A percentile compares a stretch with the other conserved stretches of the same genome.
phyloP scores from a whole-genome alignment of 2,329 filamentous ascomycete genomes.

The Penicillium thymicola region DNA sequence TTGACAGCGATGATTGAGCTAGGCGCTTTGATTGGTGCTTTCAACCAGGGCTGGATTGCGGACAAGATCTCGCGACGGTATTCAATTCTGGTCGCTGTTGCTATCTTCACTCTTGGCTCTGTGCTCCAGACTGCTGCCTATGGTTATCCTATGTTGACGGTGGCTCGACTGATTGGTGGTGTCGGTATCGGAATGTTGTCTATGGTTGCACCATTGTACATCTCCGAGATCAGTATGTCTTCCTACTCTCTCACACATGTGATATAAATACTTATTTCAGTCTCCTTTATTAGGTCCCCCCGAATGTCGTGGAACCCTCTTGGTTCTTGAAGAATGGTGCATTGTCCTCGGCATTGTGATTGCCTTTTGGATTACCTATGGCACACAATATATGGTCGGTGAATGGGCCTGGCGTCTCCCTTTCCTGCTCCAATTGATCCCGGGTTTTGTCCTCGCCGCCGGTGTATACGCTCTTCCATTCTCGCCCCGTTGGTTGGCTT shows the following conservation, averaged over 20 bases:
- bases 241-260: background rate
- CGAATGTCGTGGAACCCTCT: constrained; percentile 48
- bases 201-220: constrained; percentile 53
- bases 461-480: constrained; percentile 50
- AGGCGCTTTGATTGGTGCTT: constrained; percentile 48
- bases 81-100: constrained; percentile 51
- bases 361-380: constrained; percentile 45
- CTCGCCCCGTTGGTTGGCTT: constrained; percentile 55
- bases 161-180: constrained; percentile 51
- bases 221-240: constrained; percentile 47
- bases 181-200: constrained; percentile 52
- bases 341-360: constrained; percentile 44
- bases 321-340: constrained; percentile 43
- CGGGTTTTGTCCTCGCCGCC: constrained; percentile 36
- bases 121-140: constrained; percentile 51
- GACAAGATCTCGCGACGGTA: constrained; percentile 53
- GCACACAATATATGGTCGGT: constrained; percentile 42
- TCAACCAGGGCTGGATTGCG: constrained; percentile 51
- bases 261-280: background rate
- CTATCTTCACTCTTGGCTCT: constrained; percentile 52
- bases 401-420: constrained; percentile 50
- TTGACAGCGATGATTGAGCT: constrained; percentile 56
- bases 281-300: constrained; percentile 33
- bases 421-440: constrained; percentile 48
- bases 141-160: constrained; percentile 51